Base-by-base conservation (phyloP, 2,329 filamentous ascomycete genomes). In the Boeremia exigua region DNA sequence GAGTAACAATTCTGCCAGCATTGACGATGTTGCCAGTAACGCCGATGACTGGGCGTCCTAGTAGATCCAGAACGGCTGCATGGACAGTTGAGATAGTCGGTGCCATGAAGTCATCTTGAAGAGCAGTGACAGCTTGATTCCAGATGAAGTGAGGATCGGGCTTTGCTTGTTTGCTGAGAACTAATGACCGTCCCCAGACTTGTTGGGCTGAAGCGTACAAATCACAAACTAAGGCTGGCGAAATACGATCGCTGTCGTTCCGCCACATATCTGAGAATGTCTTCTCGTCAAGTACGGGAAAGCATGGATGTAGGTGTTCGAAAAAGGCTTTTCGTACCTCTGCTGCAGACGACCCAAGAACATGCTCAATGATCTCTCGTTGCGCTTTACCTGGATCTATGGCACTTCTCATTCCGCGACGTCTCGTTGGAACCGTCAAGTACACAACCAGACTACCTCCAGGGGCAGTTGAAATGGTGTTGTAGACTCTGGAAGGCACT, bases 1-100 rank as follows among this genome's bases (percentile, higher is more conserved):
- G 55, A 4, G 64, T 63, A 3, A 60, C 64, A n/a, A 62, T 53
- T 17, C 59, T 54, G 7, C 64, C 64, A 15, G 59, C 52, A 52
- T 62, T 65, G 6, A 65, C 58, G 14, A 65, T 61, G 40, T 67
- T 67, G 6, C 62, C 62, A 2, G 59, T 62, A 2, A 65, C 57
- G 15, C 59, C 57, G 17, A 59, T 57, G 27, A 65, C 57, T 1
- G 64, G 64, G 28, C 64, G 54, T n/a, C 64, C 64, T 6, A 63
- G 23, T 43, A 67, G 50, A 28, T 67, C 62, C 17, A 67, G 34
- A 11, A 67, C 43, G 9, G 59, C 62, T 1, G 62, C 59, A 44
- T 62, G 56, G 0, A 65, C 50, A 19, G 62, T 62, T 11, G 62
- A 67, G 32, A 67, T 65, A 3, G 59, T 63, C 12, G 64, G 64